Base-by-base conservation (phyloP, 1,284 basidiomycete genomes). In the Bjerkandera adusta region DNA sequence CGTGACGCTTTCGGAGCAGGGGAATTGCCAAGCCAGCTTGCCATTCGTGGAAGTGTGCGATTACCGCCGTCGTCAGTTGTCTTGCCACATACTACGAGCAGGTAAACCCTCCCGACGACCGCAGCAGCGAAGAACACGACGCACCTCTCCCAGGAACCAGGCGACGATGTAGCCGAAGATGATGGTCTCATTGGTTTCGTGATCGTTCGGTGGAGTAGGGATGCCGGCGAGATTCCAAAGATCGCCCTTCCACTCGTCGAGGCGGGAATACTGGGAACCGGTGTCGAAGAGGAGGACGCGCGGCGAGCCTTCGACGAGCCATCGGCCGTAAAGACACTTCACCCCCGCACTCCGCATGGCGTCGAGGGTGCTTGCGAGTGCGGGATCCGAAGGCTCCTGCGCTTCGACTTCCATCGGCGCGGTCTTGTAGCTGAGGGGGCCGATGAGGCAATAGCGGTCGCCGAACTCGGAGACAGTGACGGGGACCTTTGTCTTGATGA, bases 21-120 rank as follows among this genome's bases (percentile, higher is more conserved):
- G 96, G 93, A 51, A 99, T 97, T 24, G 96, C 93, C 33, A 98
- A 83, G 48, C 96, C 96, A 5, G 94, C 95, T 67, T 98, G 95
- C 96, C 96, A 99, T 71, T 99, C 96, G 72, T 99, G 96, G 75
- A 99, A 97, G 70, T 98, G 96, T 52, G 93, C 94, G 53, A 98
- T 81, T 57, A 99, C 89, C 37, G 95, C 92, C 10, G 82, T 86
- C 52, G 81, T 77, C 29, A 87, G 77, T 65, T 94, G 84, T 49
- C 85, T 83, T 22, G 85, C 66, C 30, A 91, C 82, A 63, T 92
- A 97, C 86, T 92, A 61, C 38, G 15, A 44, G 25, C 32, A 43
- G 36, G 34, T 18, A 11, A 22, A 47, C 18, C 18, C 26, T 36
- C 16, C 26, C 35, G 42, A 30, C 13, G 35, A 27, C 36, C 49